These are phyloP conservation scores for Gossypium longicalyx DNA, from an alignment of 345 rosid species.

Conservation along the genomic window DNA sequence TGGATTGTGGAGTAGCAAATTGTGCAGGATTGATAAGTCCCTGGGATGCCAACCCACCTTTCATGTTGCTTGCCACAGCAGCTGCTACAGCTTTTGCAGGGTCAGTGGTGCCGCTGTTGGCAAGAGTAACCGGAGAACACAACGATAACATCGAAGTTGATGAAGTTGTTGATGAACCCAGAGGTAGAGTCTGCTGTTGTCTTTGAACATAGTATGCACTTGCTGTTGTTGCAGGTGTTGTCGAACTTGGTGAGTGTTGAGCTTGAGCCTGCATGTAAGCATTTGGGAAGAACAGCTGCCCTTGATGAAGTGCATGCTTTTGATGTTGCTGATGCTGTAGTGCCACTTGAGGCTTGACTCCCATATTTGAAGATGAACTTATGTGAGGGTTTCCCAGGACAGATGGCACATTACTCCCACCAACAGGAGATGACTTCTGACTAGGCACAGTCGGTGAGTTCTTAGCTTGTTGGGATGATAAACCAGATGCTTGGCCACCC, in stretches of 20 bases:
- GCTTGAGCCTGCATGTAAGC: conserved; percentile 54
- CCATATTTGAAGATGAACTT: conserved; percentile 39
- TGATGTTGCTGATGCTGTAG: conserved; percentile 32
- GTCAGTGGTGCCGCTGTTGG: conserved; percentile 47
- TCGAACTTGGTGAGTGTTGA: conserved; percentile 40
- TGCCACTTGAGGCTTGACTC: conserved; percentile 46
- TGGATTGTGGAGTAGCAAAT: conserved; percentile 39
- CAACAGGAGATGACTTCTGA: conserved; percentile 57
- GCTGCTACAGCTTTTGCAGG: conserved; percentile 58
- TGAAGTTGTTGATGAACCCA: conserved; percentile 31
- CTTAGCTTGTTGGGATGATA: conserved; percentile 68
- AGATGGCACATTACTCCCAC: conserved; percentile 58
- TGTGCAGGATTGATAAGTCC: conserved; percentile 41
- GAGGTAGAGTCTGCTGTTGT: conserved; percentile 42
- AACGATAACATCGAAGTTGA: conserved; percentile 39
- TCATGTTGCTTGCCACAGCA: conserved; percentile 47
- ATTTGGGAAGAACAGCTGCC: conserved; percentile 51
- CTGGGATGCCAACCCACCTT: conserved; percentile 47
- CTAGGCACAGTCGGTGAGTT: conserved; percentile 47
- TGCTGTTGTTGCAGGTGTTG: conserved; percentile 29
- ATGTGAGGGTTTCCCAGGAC: conserved; percentile 62
- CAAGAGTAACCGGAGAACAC: conserved; percentile 45
- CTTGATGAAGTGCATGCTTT: conserved; percentile 57
- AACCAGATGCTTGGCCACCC: conserved; percentile 55
- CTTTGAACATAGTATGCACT: conserved; percentile 62